Percentiles rank a stretch among this genome's conserved stretches.
Conservation (phyloP, 805 yeast species). For the Starmerella stellata region DNA sequence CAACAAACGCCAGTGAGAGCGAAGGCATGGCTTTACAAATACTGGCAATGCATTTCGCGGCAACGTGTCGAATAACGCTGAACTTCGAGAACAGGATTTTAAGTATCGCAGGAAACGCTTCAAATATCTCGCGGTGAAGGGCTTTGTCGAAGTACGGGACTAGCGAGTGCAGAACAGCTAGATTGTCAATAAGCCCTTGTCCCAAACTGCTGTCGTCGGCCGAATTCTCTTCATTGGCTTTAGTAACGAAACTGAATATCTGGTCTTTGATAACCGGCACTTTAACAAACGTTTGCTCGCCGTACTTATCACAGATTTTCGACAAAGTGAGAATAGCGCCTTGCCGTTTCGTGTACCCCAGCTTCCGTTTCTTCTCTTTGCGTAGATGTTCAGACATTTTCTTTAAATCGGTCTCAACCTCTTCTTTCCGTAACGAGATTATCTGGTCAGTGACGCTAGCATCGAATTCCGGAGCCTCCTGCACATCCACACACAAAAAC, state of each 20-base stretch:
- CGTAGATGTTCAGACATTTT: constrained; percentile 35
- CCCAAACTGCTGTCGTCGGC: constrained; percentile 19
- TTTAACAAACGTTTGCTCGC: constrained; percentile 34
- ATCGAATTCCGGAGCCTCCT: constrained; percentile 83
- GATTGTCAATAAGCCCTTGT: constrained; percentile 66
- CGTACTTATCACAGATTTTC: constrained; percentile 35
- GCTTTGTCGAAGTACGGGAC: constrained; percentile 39
- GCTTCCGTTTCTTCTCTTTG: constrained; percentile 35
- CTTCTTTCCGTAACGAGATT: constrained; percentile 46
- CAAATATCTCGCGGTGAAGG: constrained; percentile 29
- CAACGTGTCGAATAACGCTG: constrained; percentile 74
- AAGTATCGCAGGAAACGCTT: constrained; percentile 35
- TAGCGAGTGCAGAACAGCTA: constrained; percentile 64
- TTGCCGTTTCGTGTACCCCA: constrained; percentile 58
- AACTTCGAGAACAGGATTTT: constrained; percentile 44
- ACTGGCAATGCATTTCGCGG: constrained; percentile 75
- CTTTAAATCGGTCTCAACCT: constrained; percentile 26
- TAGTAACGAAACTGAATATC: constrained; percentile 44
- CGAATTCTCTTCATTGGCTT: constrained; percentile 13
- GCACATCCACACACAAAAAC: constrained; percentile 83
- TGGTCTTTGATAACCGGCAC: constrained; percentile 49
- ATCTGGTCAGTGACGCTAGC: constrained; percentile 43
- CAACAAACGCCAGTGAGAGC: constrained; percentile 56
- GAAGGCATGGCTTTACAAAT: constrained; percentile 54
- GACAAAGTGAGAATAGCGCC: constrained; percentile 67